Evolutionary conservation across 257 asterid genomes (phyloP).

Genomic region (Gentiana macrophylla): DNA sequence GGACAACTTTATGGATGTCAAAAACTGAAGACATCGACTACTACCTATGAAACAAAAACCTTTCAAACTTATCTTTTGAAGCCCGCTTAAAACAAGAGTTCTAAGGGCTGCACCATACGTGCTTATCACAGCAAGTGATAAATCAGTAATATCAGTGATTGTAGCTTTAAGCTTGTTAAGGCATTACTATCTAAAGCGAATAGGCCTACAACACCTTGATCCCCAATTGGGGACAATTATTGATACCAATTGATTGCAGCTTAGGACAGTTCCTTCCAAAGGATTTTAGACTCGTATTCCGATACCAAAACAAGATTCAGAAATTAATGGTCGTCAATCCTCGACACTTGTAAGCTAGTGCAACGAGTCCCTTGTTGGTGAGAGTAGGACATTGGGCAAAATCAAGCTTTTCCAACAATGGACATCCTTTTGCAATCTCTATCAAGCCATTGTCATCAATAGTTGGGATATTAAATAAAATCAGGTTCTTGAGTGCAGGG

Average conservation of each 20-base stretch:
- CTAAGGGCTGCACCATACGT: constrained; percentile 66
- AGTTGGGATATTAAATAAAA: constrained; percentile 65
- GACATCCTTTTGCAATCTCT: constrained; percentile 75
- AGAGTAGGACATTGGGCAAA: constrained; percentile 63
- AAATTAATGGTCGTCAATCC: constrained; percentile 41
- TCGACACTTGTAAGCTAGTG: constrained; percentile 58
- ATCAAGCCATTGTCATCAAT: constrained; percentile 66
- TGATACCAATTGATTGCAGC: constrained; percentile 51
- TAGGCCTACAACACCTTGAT: constrained; percentile 62
- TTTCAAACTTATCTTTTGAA: constrained; percentile 68
- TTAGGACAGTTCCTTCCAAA: constrained; percentile 54
- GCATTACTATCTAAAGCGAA: constrained; percentile 32
- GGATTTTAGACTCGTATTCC: constrained; percentile 65
- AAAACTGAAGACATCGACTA: constrained; percentile 41
- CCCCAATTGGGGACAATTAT: constrained; percentile 74
- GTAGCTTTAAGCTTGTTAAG: constrained; percentile 67
- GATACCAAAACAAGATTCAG: constrained; percentile 59
- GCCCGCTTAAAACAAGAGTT: constrained; percentile 46
- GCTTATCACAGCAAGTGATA: constrained; percentile 74
- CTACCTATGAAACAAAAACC: constrained; percentile 96
- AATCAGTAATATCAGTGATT: constrained; percentile 61
- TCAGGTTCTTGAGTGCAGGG: constrained; percentile 71
- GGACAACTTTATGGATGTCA: constrained; percentile 46
- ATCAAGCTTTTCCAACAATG: constrained; percentile 66
- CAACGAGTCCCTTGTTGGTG: constrained; percentile 55